These are phyloP conservation scores for Ustilago crameri DNA, from an alignment of 1,284 basidiomycete species.

Conservation along the genomic window DNA sequence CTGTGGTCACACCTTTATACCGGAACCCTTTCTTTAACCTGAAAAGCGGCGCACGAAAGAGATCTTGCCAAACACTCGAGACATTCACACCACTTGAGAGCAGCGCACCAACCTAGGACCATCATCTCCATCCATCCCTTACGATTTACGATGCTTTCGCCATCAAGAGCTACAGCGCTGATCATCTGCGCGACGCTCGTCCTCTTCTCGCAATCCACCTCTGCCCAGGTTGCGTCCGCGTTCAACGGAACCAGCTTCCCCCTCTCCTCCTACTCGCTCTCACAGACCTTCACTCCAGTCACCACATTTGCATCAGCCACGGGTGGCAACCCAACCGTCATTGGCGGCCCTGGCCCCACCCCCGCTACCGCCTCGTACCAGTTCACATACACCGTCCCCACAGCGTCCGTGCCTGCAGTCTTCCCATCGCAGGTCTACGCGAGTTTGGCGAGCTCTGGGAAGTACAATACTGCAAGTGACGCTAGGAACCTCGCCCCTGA, in stretches of 20 bases:
- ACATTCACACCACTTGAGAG: neutral
- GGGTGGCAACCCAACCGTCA: constrained; percentile 39
- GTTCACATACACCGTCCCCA: constrained; percentile 48
- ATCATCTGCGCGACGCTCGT: constrained; percentile 15
- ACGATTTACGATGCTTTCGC: constrained; percentile 6
- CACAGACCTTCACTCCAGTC: constrained; percentile 46
- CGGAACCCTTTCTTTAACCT: too few species aligned
- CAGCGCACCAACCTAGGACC: neutral
- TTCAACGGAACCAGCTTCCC: constrained; percentile 47
- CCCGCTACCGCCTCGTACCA: constrained; percentile 36
- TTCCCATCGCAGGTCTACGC: constrained; percentile 28
- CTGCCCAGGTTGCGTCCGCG: constrained; percentile 26
- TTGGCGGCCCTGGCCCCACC: constrained; percentile 53
- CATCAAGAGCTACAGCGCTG: constrained; percentile 18
- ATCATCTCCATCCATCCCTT: neutral
- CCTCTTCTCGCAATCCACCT: constrained; percentile 11
- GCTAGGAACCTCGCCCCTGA: constrained; percentile 27
- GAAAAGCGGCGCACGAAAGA: too few species aligned
- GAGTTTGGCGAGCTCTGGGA: constrained; percentile 14
- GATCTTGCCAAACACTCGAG: too few species aligned
- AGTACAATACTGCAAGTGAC: constrained; percentile 24
- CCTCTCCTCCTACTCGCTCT: constrained; percentile 30
- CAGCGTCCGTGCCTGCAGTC: constrained; percentile 31
- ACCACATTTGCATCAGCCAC: constrained; percentile 47
- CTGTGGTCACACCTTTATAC: too few species aligned